Evolutionary conservation across 73 alveolate genomes (phyloP).

Genomic region (Stentor roeselii): DNA sequence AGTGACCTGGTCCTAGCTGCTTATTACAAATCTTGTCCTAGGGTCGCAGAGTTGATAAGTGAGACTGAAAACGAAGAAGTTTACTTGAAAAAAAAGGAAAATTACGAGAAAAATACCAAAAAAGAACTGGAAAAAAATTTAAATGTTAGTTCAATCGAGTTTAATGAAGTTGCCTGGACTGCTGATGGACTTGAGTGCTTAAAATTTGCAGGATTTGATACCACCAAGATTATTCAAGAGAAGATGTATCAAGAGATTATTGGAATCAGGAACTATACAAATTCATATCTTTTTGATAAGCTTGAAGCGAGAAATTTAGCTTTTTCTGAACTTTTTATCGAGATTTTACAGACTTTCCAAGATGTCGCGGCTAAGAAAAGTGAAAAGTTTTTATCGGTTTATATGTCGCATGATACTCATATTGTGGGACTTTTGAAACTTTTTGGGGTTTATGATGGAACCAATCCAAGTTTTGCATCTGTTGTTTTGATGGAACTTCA

Average conservation of each 20-base stretch:
- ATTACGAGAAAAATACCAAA: neutral
- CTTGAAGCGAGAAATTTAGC: constrained; percentile 1
- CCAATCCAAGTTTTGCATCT: neutral
- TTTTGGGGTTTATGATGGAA: neutral
- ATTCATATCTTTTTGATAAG: neutral
- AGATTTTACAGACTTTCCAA: neutral
- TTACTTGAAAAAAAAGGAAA: neutral
- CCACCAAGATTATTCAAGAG: neutral
- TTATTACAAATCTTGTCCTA: neutral
- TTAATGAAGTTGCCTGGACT: neutral
- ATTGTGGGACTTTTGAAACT: neutral
- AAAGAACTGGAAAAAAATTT: neutral
- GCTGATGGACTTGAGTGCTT: neutral
- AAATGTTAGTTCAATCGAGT: neutral
- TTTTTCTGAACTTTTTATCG: neutral
- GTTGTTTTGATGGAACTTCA: constrained; percentile 1
- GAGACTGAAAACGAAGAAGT: neutral
- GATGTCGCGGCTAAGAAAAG: neutral
- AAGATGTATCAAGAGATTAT: neutral
- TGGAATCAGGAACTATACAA: neutral
- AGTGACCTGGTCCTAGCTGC: neutral
- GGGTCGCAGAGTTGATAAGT: neutral
- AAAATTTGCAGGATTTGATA: neutral
- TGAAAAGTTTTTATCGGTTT: neutral
- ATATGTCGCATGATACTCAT: neutral